Percentiles rank a stretch among this genome's conserved stretches.
phyloP scores from a whole-genome alignment of 495 filamentous ascomycete genomes.

The Thermochaetoides thermophila region DNA sequence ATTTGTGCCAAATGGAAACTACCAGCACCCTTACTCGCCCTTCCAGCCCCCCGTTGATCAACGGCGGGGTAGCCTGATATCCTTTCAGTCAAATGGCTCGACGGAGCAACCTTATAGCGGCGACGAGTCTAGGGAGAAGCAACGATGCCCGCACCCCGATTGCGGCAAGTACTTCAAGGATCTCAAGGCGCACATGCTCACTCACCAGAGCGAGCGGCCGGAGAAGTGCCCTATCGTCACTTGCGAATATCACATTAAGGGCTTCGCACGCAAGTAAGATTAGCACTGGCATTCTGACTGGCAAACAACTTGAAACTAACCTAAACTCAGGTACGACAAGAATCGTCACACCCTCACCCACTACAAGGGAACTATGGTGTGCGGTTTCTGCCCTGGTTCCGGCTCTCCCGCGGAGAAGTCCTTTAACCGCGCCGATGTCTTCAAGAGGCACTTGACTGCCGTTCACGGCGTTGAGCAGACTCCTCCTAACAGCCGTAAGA shows the following conservation, averaged over 20 bases:
- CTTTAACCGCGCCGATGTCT: conserved; percentile 97
- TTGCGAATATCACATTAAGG: conserved; percentile 92
- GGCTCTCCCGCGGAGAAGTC: conserved; percentile 93
- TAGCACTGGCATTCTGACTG: not conserved
- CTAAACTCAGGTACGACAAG: conserved; percentile 89
- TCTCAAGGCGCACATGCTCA: conserved; percentile 90
- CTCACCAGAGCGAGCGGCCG: conserved; percentile 82
- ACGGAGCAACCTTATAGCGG: conserved; percentile 43
- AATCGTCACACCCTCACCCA: conserved; percentile 94
- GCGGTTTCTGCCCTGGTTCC: conserved; percentile 89
- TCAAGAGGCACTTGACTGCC: conserved; percentile 91
- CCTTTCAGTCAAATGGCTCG: conserved; percentile 19
- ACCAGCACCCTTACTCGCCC: conserved; percentile 52
- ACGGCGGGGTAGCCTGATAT: conserved; percentile 17
- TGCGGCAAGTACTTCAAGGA: conserved; percentile 87
- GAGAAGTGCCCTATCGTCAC: conserved; percentile 94
- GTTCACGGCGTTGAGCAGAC: conserved; percentile 94
- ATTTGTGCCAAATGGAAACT: conserved; percentile 21
- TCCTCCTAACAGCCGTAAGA: conserved; percentile 89
- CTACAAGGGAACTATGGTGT: conserved; percentile 99
- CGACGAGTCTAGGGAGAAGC: conserved; percentile 51
- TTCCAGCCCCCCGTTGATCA: conserved; percentile 39
- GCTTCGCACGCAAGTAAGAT: conserved; percentile 69
- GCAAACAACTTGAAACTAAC: not conserved
- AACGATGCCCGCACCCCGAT: conserved; percentile 62